Evolutionary conservation across 352 stramenopile species (phyloP).

Genomic region (Phytopythium helicoides): DNA sequence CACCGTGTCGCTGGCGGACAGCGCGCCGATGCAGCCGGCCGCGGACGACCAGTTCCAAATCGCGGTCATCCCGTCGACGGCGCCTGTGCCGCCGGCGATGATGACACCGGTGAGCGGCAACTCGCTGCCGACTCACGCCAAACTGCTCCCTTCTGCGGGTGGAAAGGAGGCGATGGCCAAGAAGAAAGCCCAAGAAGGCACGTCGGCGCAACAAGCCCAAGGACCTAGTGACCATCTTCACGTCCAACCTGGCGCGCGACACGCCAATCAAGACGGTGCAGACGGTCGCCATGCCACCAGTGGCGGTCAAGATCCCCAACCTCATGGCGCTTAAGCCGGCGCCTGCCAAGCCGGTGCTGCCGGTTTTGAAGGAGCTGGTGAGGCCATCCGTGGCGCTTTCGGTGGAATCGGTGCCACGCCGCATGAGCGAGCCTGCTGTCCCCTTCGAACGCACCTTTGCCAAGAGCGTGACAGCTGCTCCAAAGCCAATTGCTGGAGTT

Average conservation of each 20-base stretch:
- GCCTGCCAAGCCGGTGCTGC: slow-evolving; percentile 3
- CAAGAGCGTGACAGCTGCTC: too few relatives aligned
- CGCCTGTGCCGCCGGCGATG: slow-evolving; percentile 15
- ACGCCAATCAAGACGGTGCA: slow-evolving; percentile 13
- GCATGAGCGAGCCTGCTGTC: neutral
- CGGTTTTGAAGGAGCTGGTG: slow-evolving; percentile 4
- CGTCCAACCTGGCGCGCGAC: slow-evolving; percentile 6
- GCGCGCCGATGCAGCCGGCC: slow-evolving; percentile 14
- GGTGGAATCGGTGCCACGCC: neutral
- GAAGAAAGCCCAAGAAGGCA: slow-evolving; percentile 11
- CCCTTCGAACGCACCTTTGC: neutral
- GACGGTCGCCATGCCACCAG: slow-evolving; percentile 9
- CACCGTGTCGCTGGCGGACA: slow-evolving; percentile 56
- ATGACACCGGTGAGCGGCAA: slow-evolving; percentile 20
- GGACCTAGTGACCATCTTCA: slow-evolving; percentile 9
- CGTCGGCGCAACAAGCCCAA: slow-evolving; percentile 6
- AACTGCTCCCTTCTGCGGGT: slow-evolving; percentile 6
- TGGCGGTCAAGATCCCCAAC: slow-evolving; percentile 17
- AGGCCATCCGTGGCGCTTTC: slow-evolving; percentile 4
- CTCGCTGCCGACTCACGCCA: slow-evolving; percentile 10
- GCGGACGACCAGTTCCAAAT: slow-evolving; percentile 9
- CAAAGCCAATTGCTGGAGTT: too few relatives aligned
- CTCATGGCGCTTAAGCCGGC: slow-evolving; percentile 12
- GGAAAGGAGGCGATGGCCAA: neutral
- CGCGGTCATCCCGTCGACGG: slow-evolving; percentile 9